Percentiles rank a stretch among this genome's conserved stretches.
Conservation (phyloP, 306 rosid genomes). For the Mimosa bimucronata region DNA sequence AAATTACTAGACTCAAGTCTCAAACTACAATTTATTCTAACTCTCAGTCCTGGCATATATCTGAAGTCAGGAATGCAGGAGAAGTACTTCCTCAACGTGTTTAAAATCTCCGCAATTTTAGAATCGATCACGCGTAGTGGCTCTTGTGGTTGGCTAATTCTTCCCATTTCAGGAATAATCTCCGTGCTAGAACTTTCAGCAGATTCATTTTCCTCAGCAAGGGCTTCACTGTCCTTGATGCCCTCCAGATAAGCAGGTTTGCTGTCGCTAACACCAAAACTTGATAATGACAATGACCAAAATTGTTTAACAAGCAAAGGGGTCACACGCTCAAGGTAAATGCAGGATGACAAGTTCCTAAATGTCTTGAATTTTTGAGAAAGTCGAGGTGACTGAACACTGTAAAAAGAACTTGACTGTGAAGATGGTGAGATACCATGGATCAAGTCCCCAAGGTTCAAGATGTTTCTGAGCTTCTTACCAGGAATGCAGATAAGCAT, state of each 20-base stretch:
- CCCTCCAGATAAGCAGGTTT: slow-evolving; percentile 62
- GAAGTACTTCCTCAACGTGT: slow-evolving; percentile 70
- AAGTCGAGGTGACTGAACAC: slow-evolving; percentile 71
- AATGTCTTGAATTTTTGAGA: slow-evolving; percentile 67
- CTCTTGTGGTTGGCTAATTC: slow-evolving; percentile 55
- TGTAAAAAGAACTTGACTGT: slow-evolving; percentile 68
- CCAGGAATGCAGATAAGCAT: slow-evolving; percentile 89
- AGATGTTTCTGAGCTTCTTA: slow-evolving; percentile 82
- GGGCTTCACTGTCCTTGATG: slow-evolving; percentile 61
- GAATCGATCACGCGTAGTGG: slow-evolving; percentile 89
- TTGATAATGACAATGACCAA: slow-evolving; percentile 88
- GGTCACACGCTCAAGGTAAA: slow-evolving; percentile 73
- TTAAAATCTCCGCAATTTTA: slow-evolving; percentile 78
- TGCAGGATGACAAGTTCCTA: slow-evolving; percentile 65
- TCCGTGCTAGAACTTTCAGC: slow-evolving; percentile 45
- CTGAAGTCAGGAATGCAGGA: slow-evolving; percentile 92
- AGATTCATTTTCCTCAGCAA: slow-evolving; percentile 66
- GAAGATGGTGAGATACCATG: slow-evolving; percentile 75
- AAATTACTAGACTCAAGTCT: slow-evolving; percentile 73
- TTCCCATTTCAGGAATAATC: slow-evolving; percentile 47
- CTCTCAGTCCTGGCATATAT: slow-evolving; percentile 81
- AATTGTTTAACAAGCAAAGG: slow-evolving; percentile 83
- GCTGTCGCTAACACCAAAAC: slow-evolving; percentile 52
- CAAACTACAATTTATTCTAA: slow-evolving; percentile 71
- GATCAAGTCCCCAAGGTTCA: slow-evolving; percentile 69